Percentiles rank a stretch among this genome's conserved stretches.
phyloP scores from a whole-genome alignment of 2,329 filamentous ascomycete genomes.

The Fonsecaea pugnacius region DNA sequence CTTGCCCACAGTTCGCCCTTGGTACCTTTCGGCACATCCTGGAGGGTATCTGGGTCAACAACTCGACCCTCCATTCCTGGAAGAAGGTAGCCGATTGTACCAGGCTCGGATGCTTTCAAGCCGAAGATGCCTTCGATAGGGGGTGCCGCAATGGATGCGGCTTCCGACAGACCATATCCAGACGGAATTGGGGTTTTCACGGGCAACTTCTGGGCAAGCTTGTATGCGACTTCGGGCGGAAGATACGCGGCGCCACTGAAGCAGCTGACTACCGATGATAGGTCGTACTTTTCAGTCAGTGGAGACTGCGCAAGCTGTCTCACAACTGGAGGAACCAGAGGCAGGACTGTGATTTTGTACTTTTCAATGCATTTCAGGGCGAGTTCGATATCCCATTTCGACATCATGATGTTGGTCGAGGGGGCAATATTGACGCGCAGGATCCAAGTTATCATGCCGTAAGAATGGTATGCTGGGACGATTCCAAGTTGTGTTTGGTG shows the following conservation, averaged over 20 bases:
- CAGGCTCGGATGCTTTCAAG: not conserved
- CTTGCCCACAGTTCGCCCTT: conserved; percentile 10
- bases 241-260: not conserved
- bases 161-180: not conserved
- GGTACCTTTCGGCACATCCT: not conserved
- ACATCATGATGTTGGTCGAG: not conserved
- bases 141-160: not conserved
- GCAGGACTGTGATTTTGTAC: not conserved
- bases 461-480: conserved; percentile 1
- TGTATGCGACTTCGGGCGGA: not conserved
- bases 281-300: not conserved
- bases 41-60: not conserved
- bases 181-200: not conserved
- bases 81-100: not conserved
- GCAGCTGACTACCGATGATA: not conserved
- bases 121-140: not conserved
- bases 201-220: not conserved
- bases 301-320: conserved; percentile 1
- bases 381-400: not conserved
- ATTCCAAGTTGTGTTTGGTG: conserved; percentile 1
- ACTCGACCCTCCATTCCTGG: conserved; percentile 1
- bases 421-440: not conserved
- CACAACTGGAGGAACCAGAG: not conserved
- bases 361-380: conserved; percentile 1
- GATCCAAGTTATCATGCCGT: conserved; percentile 2